Conservation (phyloP, 1,284 basidiomycete genomes). For the Vanrija sp. region DNA sequence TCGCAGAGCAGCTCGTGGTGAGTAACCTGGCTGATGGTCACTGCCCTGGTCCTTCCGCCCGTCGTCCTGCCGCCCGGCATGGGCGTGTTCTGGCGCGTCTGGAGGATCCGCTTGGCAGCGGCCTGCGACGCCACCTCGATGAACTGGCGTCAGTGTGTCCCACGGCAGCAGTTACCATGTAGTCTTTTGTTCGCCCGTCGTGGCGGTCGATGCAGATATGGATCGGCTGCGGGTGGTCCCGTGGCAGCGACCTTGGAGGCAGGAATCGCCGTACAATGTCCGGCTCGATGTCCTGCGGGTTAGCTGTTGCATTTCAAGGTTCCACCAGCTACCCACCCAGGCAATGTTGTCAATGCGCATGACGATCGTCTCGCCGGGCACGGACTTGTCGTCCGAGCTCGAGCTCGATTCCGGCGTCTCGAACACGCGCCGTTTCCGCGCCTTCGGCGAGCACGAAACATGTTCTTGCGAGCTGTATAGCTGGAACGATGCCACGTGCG, state of each 20-base stretch:
- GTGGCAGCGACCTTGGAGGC: slow-evolving; percentile 32
- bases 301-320: not conserved
- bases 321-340: slow-evolving; percentile 27
- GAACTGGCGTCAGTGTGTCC: slow-evolving; percentile 29
- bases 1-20: slow-evolving; percentile 40
- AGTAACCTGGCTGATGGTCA: slow-evolving; percentile 43
- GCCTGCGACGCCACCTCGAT: slow-evolving; percentile 40
- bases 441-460: not conserved
- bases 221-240: slow-evolving; percentile 33
- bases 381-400: not conserved
- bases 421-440: not conserved
- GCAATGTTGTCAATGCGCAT: slow-evolving; percentile 48
- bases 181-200: slow-evolving; percentile 48
- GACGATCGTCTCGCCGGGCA: slow-evolving; percentile 17
- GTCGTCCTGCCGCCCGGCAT: slow-evolving; percentile 39
- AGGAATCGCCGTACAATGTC: slow-evolving; percentile 39
- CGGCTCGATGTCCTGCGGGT: slow-evolving; percentile 43
- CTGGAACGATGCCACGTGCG: slow-evolving; percentile 20
- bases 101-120: slow-evolving; percentile 37
- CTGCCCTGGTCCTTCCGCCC: slow-evolving; percentile 35
- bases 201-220: slow-evolving; percentile 45
- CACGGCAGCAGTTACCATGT: slow-evolving; percentile 33
- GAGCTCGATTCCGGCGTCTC: too few species aligned
- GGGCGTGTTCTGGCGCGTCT: slow-evolving; percentile 40
- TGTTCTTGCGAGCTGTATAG: not conserved